phyloP scores from a whole-genome alignment of 805 yeast genomes.

The Sugiyamaella marilandica region DNA sequence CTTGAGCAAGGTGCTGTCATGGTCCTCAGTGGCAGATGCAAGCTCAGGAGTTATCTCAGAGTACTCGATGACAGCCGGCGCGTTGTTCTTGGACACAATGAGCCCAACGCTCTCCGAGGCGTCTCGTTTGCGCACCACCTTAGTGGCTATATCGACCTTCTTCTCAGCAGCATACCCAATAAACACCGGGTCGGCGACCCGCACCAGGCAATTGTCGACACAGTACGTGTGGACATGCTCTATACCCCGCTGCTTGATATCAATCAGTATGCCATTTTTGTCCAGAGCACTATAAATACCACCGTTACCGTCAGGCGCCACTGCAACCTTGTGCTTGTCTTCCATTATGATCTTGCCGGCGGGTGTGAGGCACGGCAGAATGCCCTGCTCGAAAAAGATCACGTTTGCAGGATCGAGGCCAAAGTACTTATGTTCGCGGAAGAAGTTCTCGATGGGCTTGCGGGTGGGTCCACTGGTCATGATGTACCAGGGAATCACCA shows the following conservation, averaged over 20 bases:
- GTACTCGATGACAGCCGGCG: slow-evolving; percentile 92
- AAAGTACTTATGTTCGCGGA: slow-evolving; percentile 57
- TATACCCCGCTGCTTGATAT: slow-evolving; percentile 61
- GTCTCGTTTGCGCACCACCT: slow-evolving; percentile 88
- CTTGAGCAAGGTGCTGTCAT: slow-evolving; percentile 46
- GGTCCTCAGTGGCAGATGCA: slow-evolving; percentile 57
- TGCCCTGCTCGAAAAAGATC: slow-evolving; percentile 88
- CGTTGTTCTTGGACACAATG: slow-evolving; percentile 55
- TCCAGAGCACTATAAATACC: slow-evolving; percentile 85
- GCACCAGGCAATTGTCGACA: slow-evolving; percentile 89
- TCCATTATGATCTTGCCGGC: slow-evolving; percentile 72
- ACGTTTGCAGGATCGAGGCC: slow-evolving; percentile 62
- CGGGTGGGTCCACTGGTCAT: slow-evolving; percentile 95
- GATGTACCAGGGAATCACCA: slow-evolving; percentile 73
- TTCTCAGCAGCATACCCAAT: slow-evolving; percentile 77
- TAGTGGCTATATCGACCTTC: slow-evolving; percentile 74
- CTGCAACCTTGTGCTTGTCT: slow-evolving; percentile 51
- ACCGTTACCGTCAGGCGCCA: slow-evolving; percentile 98
- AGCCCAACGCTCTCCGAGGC: slow-evolving; percentile 88
- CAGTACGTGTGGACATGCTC: slow-evolving; percentile 95
- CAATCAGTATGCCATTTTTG: slow-evolving; percentile 59
- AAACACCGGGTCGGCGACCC: slow-evolving; percentile 87
- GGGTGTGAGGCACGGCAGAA: slow-evolving; percentile 77
- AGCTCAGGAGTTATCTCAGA: slow-evolving; percentile 79
- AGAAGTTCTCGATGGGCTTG: slow-evolving; percentile 64